phyloP scores from a whole-genome alignment of 805 yeast species.

The Wickerhamomyces tratensis region DNA sequence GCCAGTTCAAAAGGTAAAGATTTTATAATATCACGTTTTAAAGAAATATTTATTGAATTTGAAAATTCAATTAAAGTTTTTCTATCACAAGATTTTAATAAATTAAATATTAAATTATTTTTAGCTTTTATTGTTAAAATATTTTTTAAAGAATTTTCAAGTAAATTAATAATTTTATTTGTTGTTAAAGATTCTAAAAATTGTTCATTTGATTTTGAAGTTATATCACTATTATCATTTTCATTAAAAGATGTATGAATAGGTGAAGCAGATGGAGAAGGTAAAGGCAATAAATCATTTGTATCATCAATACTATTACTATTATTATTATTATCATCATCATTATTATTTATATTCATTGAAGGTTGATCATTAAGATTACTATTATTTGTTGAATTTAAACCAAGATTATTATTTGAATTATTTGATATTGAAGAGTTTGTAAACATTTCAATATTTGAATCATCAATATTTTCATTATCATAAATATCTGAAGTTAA shows the following conservation, averaged over 20 bases:
- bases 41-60: constrained; percentile 37
- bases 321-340: neutral
- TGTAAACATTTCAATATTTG: neutral
- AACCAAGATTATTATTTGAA: too few species aligned
- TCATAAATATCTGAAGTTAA: neutral
- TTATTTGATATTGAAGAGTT: too few species aligned
- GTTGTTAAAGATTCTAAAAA: neutral
- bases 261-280: constrained; percentile 62
- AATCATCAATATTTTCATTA: neutral
- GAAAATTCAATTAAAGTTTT: constrained; percentile 51
- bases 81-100: constrained; percentile 52
- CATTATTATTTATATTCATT: neutral
- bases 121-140: constrained; percentile 34
- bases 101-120: constrained; percentile 39
- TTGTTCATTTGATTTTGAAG: too few species aligned
- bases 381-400: too few species aligned
- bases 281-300: constrained; percentile 41
- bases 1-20: constrained; percentile 71
- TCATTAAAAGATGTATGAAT: constrained; percentile 18
- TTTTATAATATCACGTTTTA: constrained; percentile 66
- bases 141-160: constrained; percentile 7
- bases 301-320: constrained; percentile 1
- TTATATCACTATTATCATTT: too few species aligned
- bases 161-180: neutral
- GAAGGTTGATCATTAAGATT: too few species aligned